Conservation (phyloP, 345 rosid species). For the Litchi chinensis region DNA sequence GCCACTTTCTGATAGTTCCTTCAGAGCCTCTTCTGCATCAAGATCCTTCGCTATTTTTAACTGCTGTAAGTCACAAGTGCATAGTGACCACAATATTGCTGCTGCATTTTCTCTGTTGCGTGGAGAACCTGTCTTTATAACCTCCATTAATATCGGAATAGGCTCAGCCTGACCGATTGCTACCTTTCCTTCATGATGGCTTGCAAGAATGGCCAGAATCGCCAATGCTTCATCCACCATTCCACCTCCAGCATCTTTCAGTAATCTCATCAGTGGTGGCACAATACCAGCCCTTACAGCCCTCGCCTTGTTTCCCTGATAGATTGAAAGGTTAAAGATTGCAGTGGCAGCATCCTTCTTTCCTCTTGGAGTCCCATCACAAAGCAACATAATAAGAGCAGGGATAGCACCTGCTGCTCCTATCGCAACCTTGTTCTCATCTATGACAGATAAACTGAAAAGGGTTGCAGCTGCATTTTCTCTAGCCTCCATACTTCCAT, state of each 20-base stretch:
- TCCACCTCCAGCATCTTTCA: constrained; percentile 92
- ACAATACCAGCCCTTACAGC: constrained; percentile 93
- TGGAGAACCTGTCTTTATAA: constrained; percentile 83
- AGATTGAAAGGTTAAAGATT: constrained; percentile 85
- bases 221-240: constrained; percentile 97
- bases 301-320: constrained; percentile 96
- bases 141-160: constrained; percentile 72
- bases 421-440: constrained; percentile 92
- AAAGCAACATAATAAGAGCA: constrained; percentile 77
- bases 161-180: constrained; percentile 81
- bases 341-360: constrained; percentile 99
- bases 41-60: constrained; percentile 62
- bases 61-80: constrained; percentile 66
- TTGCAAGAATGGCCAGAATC: constrained; percentile 84
- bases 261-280: constrained; percentile 63
- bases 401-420: constrained; percentile 98
- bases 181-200: constrained; percentile 82
- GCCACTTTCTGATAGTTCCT: constrained; percentile 79
- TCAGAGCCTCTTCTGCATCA: constrained; percentile 75
- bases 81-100: constrained; percentile 82
- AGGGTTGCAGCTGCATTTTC: constrained; percentile 99
- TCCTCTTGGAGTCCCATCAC: constrained; percentile 92
- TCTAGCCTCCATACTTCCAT: constrained; percentile 97
- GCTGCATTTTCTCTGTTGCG: constrained; percentile 92
- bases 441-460: constrained; percentile 93